Evolutionary conservation across 2,329 filamentous ascomycete genomes (phyloP).

Genomic region (Scedosporium minutisporum): DNA sequence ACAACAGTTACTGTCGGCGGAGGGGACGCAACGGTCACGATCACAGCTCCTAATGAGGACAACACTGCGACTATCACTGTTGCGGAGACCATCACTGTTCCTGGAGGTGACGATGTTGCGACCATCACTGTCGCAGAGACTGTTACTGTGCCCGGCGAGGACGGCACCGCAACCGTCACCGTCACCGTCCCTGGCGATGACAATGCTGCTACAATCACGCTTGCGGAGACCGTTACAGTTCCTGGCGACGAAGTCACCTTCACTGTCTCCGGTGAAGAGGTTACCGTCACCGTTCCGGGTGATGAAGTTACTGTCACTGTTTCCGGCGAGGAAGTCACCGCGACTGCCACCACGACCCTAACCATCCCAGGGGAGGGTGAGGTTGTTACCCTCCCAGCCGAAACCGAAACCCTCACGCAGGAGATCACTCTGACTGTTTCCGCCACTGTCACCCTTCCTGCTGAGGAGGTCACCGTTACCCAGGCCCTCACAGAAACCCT

Average conservation of each 20-base stretch:
- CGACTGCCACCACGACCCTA: neutral
- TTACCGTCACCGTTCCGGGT: neutral
- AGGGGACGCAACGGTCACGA: neutral
- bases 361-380: neutral
- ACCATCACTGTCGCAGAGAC: neutral
- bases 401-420: neutral
- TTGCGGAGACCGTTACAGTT: neutral
- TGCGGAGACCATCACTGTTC: neutral
- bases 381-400: neutral
- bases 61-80: neutral
- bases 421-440: neutral
- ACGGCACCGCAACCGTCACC: neutral
- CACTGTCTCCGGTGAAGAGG: neutral
- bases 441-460: neutral
- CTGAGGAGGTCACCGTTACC: neutral
- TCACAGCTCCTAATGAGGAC: neutral
- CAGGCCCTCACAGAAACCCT: neutral
- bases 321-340: neutral
- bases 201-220: neutral
- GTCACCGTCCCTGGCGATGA: neutral
- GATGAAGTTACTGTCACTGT: neutral
- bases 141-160: neutral
- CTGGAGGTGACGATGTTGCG: neutral
- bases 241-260: neutral
- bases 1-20: neutral